Conservation (phyloP, 2,329 filamentous ascomycete genomes). For the Alternaria sp. region DNA sequence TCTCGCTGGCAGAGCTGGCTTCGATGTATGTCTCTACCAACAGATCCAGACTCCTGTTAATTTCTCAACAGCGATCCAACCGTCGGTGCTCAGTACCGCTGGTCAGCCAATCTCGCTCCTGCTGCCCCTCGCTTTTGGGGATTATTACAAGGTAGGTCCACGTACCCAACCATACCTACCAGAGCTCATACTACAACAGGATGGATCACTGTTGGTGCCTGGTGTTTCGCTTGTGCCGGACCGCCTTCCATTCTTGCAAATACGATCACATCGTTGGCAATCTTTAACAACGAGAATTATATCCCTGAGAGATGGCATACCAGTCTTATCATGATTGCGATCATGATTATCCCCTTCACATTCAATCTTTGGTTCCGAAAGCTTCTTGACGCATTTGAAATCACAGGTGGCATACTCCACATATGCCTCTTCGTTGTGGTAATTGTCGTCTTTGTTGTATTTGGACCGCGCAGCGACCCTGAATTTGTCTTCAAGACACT, state of each 20-base stretch:
- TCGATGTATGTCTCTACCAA: conserved; percentile 34
- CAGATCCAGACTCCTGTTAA: neutral
- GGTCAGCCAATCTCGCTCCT: conserved; percentile 42
- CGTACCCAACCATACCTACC: neutral
- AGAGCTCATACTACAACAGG: conserved; percentile 47
- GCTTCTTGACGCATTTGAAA: conserved; percentile 57
- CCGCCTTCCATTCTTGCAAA: conserved; percentile 39
- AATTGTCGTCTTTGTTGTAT: conserved; percentile 55
- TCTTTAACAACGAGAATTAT: conserved; percentile 52
- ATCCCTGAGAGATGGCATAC: conserved; percentile 56
- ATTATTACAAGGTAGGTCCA: conserved; percentile 35
- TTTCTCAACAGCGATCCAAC: conserved; percentile 34
- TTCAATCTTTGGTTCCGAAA: conserved; percentile 58
- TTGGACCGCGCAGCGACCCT: conserved; percentile 50
- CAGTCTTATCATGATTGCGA: conserved; percentile 58
- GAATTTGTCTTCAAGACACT: conserved; percentile 57
- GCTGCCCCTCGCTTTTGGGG: conserved; percentile 36
- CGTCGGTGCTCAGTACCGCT: conserved; percentile 46
- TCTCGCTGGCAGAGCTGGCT: conserved; percentile 43
- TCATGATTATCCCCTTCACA: conserved; percentile 48
- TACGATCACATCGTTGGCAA: conserved; percentile 36
- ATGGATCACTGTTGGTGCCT: conserved; percentile 53
- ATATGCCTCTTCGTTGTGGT: conserved; percentile 59
- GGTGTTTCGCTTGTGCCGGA: conserved; percentile 43
- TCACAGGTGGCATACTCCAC: conserved; percentile 57